phyloP scores from a whole-genome alignment of 139 green algal genomes.

The Volvox reticuliferus region DNA sequence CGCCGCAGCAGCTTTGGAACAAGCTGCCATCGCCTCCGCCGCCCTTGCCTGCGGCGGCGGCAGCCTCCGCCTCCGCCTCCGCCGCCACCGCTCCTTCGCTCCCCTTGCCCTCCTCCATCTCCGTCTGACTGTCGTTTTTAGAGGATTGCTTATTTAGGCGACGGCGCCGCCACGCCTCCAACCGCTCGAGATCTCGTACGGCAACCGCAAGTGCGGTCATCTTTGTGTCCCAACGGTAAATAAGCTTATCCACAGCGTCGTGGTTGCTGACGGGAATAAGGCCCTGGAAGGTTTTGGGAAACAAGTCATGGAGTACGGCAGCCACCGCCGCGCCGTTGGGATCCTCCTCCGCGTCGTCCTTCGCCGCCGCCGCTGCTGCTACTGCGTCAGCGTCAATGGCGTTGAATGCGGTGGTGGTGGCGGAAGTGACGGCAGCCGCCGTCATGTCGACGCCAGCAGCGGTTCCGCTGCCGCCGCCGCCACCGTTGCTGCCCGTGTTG shows the following conservation, averaged over 20 bases:
- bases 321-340: neutral
- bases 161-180: neutral
- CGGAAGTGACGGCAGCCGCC: too few relatives aligned
- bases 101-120: neutral
- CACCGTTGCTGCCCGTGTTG: neutral
- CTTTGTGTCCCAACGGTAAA: constrained; percentile 2
- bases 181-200: neutral
- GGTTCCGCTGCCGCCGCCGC: neutral
- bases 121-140: neutral
- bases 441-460: neutral
- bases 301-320: neutral
- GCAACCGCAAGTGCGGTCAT: neutral
- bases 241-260: neutral
- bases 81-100: neutral
- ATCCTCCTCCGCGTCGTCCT: neutral
- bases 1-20: neutral
- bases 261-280: constrained; percentile 31
- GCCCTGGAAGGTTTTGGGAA: neutral
- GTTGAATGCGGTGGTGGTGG: too few relatives aligned
- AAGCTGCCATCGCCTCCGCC: neutral
- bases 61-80: neutral
- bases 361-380: neutral
- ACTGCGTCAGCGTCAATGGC: neutral
- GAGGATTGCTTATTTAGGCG: too few relatives aligned
- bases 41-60: neutral